phyloP scores from a whole-genome alignment of 768 basidiomycete species.

The Kwoniella dendrophila region DNA sequence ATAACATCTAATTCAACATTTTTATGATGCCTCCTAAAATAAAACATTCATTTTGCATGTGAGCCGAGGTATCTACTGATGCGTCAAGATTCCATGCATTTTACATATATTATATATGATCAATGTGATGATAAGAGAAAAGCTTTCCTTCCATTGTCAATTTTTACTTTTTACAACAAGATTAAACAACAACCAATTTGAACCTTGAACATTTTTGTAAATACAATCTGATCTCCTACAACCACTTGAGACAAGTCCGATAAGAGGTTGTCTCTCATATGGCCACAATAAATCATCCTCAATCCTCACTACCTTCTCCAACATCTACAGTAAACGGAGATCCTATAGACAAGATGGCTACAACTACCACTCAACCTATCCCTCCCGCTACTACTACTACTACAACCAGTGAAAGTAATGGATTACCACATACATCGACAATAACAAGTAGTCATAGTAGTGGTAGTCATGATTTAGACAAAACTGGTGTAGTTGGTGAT shows the following conservation, averaged over 20 bases:
- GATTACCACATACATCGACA: not conserved
- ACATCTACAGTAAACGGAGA: conserved; percentile 16
- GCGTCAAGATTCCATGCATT: not conserved
- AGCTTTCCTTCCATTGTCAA: no score
- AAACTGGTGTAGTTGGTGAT: not conserved
- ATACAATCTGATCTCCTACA: no score
- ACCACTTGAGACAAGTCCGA: no score
- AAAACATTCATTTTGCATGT: not conserved
- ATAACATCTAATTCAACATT: not conserved
- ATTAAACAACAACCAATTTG: no score
- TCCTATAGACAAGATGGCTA: not conserved
- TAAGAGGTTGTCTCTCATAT: no score
- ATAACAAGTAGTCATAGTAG: no score
- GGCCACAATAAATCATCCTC: not conserved
- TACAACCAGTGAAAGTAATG: not conserved
- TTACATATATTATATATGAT: not conserved
- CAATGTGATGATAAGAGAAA: not conserved
- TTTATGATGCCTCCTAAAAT: not conserved
- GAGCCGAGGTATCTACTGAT: conserved; percentile 4
- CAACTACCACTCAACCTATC: conserved; percentile 1
- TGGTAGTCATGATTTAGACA: not conserved
- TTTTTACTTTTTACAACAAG: no score
- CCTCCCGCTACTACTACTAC: not conserved
- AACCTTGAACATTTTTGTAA: no score
- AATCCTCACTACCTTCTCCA: conserved; percentile 21